Percentiles rank a stretch among this genome's conserved stretches.
Evolutionary conservation across 768 basidiomycete species (phyloP).

Genomic region (Pisolithus sp.): DNA sequence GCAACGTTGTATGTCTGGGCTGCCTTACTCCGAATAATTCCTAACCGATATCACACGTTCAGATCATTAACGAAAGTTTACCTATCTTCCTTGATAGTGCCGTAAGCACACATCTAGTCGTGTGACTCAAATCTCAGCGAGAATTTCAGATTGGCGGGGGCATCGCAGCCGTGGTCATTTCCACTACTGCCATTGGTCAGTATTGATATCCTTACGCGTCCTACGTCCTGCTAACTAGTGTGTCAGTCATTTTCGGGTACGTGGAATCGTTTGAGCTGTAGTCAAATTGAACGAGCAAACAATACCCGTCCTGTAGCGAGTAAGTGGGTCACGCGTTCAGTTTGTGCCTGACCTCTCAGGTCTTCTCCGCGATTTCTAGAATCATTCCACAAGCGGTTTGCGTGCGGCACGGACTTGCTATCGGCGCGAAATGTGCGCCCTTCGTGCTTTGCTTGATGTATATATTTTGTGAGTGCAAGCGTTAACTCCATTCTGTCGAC

Average conservation of each 20-base stretch:
- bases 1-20: constrained; percentile 66
- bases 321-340: constrained; percentile 13
- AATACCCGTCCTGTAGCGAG: constrained; percentile 28
- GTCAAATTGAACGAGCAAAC: neutral
- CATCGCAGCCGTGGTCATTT: constrained; percentile 69
- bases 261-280: constrained; percentile 10
- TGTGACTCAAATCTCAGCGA: neutral
- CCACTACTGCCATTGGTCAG: constrained; percentile 54
- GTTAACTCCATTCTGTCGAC: neutral
- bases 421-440: constrained; percentile 74
- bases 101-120: constrained; percentile 19
- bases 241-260: constrained; percentile 75
- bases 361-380: constrained; percentile 25
- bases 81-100: constrained; percentile 79
- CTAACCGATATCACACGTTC: neutral
- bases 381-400: constrained; percentile 72
- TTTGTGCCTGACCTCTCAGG: neutral
- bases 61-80: constrained; percentile 80
- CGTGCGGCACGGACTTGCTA: constrained; percentile 68
- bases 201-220: neutral
- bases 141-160: constrained; percentile 54
- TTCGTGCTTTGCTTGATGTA: constrained; percentile 73
- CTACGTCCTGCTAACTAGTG: constrained; percentile 1
- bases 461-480: constrained; percentile 33
- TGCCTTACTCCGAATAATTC: neutral